Evolutionary conservation across 495 filamentous ascomycete genomes (phyloP).

Genomic region (Cairneyella variabilis): DNA sequence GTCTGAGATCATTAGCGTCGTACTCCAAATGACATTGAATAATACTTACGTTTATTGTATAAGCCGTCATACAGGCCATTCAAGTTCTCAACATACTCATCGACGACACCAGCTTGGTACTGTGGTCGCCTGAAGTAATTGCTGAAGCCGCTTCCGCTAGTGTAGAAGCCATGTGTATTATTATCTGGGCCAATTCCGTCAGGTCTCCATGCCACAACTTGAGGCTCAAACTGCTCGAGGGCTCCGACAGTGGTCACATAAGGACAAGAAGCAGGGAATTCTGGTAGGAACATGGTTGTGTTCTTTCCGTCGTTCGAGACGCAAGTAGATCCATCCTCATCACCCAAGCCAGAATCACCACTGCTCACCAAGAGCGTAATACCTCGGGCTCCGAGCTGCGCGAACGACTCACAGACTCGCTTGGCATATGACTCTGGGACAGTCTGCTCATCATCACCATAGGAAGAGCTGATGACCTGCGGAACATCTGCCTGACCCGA

Average conservation of each 20-base stretch:
- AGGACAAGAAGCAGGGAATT: slow-evolving; percentile 74
- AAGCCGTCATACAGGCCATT: slow-evolving; percentile 14
- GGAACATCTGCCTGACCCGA: slow-evolving; percentile 63
- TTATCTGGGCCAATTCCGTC: slow-evolving; percentile 35
- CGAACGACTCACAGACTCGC: slow-evolving; percentile 67
- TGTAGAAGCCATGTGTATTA: slow-evolving; percentile 41
- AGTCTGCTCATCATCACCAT: slow-evolving; percentile 63
- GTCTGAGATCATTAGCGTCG: slow-evolving; percentile 29
- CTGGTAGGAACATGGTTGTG: slow-evolving; percentile 57
- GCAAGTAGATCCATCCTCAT: slow-evolving; percentile 45
- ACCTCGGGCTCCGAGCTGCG: slow-evolving; percentile 67
- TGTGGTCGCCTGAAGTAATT: slow-evolving; percentile 58
- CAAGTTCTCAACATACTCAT: slow-evolving; percentile 45
- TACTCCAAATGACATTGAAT: not conserved
- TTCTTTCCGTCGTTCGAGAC: slow-evolving; percentile 62
- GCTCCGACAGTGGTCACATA: slow-evolving; percentile 79
- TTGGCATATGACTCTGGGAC: slow-evolving; percentile 61
- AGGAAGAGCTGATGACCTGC: slow-evolving; percentile 68
- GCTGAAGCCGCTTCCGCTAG: slow-evolving; percentile 66
- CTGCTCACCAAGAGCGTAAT: slow-evolving; percentile 66
- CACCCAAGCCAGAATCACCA: slow-evolving; percentile 66
- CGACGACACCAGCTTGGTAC: slow-evolving; percentile 61
- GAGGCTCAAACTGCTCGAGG: slow-evolving; percentile 51
- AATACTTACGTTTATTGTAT: slow-evolving; percentile 10
- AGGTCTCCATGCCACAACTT: slow-evolving; percentile 53